These are phyloP conservation scores for Poronia punctata DNA, from an alignment of 495 filamentous ascomycete genomes.

Conservation along the genomic window DNA sequence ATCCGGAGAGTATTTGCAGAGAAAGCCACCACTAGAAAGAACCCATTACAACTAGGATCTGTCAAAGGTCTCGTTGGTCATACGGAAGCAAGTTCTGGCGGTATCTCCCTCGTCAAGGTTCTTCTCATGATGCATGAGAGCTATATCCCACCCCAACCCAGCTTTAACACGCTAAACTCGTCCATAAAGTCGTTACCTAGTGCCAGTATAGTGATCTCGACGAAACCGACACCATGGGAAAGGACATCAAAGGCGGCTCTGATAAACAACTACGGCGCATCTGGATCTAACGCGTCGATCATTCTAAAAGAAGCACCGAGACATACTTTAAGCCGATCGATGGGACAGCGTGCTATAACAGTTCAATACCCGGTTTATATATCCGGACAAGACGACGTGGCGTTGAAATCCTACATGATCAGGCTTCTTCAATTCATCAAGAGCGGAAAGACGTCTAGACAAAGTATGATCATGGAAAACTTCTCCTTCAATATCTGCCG, in stretches of 20 bases:
- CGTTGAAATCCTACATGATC: too few relatives aligned
- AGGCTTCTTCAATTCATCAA: too few relatives aligned
- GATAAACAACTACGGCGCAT: conserved; percentile 32
- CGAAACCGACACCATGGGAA: conserved; percentile 25
- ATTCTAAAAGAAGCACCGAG: conserved; percentile 8
- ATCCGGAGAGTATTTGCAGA: neutral
- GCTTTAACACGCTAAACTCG: conserved; percentile 34
- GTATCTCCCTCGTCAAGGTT: conserved; percentile 33
- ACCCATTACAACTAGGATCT: conserved; percentile 24
- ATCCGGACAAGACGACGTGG: too few relatives aligned
- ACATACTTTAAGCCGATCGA: too few relatives aligned
- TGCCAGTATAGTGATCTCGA: conserved; percentile 37
- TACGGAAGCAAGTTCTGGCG: conserved; percentile 38
- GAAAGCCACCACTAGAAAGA: conserved; percentile 15
- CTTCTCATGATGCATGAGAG: conserved; percentile 40
- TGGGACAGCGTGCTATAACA: neutral
- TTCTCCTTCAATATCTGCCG: too few relatives aligned
- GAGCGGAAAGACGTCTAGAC: too few relatives aligned
- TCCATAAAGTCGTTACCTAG: conserved; percentile 13
- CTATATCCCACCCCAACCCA: conserved; percentile 36
- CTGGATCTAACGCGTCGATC: conserved; percentile 19
- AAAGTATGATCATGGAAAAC: too few relatives aligned
- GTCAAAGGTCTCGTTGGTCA: conserved; percentile 45
- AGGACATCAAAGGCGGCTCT: conserved; percentile 27
- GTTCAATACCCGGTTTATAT: conserved; percentile 6